Percentiles rank a stretch among this genome's conserved stretches.
Conservation (phyloP, 768 basidiomycete genomes). For the Psilocybe tampanensis region DNA sequence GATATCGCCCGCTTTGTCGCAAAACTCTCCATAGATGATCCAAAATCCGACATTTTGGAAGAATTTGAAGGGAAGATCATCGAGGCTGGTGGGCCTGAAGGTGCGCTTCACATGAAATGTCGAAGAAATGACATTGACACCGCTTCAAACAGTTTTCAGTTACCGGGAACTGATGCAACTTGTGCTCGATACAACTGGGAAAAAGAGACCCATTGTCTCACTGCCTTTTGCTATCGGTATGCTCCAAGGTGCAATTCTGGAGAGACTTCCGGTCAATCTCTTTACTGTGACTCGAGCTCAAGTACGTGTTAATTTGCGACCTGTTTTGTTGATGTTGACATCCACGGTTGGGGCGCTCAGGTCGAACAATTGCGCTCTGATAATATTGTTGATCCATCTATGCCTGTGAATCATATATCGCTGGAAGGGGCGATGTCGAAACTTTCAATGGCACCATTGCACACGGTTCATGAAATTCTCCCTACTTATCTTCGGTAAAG, state of each 20-base stretch:
- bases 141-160: conserved; percentile 55
- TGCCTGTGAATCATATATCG: conserved; percentile 28
- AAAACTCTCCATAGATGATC: conserved; percentile 40
- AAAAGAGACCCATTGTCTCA: conserved; percentile 59
- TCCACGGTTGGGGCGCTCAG: conserved; percentile 33
- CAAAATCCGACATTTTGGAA: conserved; percentile 42
- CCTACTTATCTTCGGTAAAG: conserved; percentile 50
- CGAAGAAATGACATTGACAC: not conserved
- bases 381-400: conserved; percentile 48
- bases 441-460: conserved; percentile 40
- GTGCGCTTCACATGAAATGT: conserved; percentile 19
- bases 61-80: conserved; percentile 54
- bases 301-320: conserved; percentile 36
- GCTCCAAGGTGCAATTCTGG: conserved; percentile 66
- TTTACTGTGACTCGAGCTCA: conserved; percentile 75
- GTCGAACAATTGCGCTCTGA: conserved; percentile 63
- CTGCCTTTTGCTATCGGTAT: conserved; percentile 65
- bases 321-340: not conserved
- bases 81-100: conserved; percentile 42
- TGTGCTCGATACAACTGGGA: conserved; percentile 54
- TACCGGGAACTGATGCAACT: conserved; percentile 70
- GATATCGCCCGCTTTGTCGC: conserved; percentile 68
- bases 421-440: conserved; percentile 41
- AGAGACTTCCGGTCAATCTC: conserved; percentile 61
- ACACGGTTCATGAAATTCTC: conserved; percentile 52